A percentile compares a stretch with the other conserved stretches of the same genome.
These are phyloP conservation scores for Acarospora socialis DNA, from an alignment of 2,329 filamentous ascomycete species.

Conservation along the genomic window DNA sequence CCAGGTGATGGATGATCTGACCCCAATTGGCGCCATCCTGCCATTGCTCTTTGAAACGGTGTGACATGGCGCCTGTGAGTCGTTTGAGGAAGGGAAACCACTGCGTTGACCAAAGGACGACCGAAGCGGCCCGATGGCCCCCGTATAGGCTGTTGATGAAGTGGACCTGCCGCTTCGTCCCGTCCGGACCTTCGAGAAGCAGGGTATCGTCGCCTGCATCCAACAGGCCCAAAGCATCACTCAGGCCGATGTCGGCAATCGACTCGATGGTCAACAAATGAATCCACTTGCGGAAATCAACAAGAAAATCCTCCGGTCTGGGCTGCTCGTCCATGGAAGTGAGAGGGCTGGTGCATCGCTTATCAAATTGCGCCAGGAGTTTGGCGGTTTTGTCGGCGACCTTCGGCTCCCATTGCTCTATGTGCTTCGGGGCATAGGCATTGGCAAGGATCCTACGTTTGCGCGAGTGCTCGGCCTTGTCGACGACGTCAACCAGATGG, in stretches of 20 bases:
- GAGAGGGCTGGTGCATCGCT: conserved; percentile 18
- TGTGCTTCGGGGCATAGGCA: conserved; percentile 27
- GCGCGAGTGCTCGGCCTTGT: conserved; percentile 25
- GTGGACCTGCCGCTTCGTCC: conserved; percentile 7
- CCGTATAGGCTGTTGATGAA: conserved; percentile 15
- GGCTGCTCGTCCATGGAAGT: conserved; percentile 4
- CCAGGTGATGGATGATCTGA: too few relatives aligned
- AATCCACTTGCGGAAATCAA: conserved; percentile 25
- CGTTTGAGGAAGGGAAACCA: too few relatives aligned
- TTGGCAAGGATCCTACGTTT: conserved; percentile 26
- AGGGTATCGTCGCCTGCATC: conserved; percentile 22
- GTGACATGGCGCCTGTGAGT: too few relatives aligned
- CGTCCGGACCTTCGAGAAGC: conserved; percentile 16
- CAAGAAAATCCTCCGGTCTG: conserved; percentile 15
- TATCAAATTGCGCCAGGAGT: conserved; percentile 23
- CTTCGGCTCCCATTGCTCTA: conserved; percentile 28
- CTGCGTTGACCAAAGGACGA: too few relatives aligned
- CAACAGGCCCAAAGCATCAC: conserved; percentile 23
- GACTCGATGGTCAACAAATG: conserved; percentile 26
- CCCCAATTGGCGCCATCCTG: too few relatives aligned
- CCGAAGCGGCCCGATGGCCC: conserved; percentile 8
- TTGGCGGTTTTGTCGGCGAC: too few relatives aligned
- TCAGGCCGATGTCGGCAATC: conserved; percentile 27
- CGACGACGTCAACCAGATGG: conserved; percentile 27
- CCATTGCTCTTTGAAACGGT: too few relatives aligned